Evolutionary conservation across 2,329 filamentous ascomycete species (phyloP).

Genomic region (Colletotrichum magnum): DNA sequence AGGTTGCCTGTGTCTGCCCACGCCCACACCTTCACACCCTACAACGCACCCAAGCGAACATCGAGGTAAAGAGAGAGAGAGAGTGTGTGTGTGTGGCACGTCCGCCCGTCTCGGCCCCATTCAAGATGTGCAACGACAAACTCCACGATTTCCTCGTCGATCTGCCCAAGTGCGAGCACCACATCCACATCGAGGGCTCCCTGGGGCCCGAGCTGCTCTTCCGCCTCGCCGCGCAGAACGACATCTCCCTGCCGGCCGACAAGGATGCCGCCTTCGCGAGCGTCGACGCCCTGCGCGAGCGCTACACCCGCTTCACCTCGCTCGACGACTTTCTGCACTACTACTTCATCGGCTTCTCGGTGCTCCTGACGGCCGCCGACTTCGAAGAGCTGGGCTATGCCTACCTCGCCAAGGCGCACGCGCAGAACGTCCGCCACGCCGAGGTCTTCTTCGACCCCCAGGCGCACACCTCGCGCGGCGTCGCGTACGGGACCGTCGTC

Average conservation of each 20-base stretch:
- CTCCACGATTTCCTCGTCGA: conserved; percentile 73
- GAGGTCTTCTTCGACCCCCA: conserved; percentile 89
- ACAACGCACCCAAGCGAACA: too few relatives aligned
- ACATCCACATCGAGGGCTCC: conserved; percentile 84
- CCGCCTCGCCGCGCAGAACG: conserved; percentile 76
- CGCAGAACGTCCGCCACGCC: conserved; percentile 77
- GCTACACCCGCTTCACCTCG: conserved; percentile 77
- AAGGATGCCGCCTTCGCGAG: conserved; percentile 75
- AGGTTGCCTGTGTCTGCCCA: too few relatives aligned
- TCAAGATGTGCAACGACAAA: conserved; percentile 65
- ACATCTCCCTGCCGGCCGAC: conserved; percentile 69
- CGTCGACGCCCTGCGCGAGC: conserved; percentile 68
- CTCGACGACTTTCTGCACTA: conserved; percentile 85
- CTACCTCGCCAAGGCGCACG: conserved; percentile 76
- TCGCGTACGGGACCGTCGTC: conserved; percentile 75
- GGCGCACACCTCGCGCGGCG: conserved; percentile 75
- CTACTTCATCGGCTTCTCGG: conserved; percentile 83
- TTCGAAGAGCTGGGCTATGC: conserved; percentile 80
- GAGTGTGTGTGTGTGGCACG: neutral
- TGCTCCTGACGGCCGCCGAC: conserved; percentile 75
- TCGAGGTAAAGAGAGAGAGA: too few relatives aligned
- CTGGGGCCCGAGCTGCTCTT: conserved; percentile 80
- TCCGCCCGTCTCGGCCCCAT: neutral
- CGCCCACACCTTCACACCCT: too few relatives aligned
- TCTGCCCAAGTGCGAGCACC: conserved; percentile 86